phyloP scores from a whole-genome alignment of 768 basidiomycete species.

The Leccinum truebloodii region DNA sequence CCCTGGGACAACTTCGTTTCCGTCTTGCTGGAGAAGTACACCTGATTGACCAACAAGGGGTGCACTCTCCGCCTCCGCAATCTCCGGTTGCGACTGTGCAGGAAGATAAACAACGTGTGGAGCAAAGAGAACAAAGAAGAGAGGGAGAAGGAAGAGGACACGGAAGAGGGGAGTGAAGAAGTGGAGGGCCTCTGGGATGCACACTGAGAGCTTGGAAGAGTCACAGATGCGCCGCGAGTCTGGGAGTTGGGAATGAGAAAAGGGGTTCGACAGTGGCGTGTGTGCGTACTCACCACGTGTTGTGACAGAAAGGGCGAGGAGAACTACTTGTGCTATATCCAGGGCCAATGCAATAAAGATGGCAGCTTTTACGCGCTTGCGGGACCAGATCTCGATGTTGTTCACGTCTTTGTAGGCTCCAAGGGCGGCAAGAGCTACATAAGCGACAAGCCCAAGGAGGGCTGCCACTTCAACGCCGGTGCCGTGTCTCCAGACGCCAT shows the following conservation, averaged over 20 bases:
- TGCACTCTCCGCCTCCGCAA: constrained; percentile 22
- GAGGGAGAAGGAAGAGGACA: constrained; percentile 57
- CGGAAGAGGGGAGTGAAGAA: constrained; percentile 64
- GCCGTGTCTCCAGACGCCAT: constrained; percentile 60
- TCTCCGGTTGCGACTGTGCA: constrained; percentile 20
- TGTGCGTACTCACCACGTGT: constrained; percentile 36
- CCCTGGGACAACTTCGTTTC: constrained; percentile 35
- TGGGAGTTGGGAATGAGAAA: constrained; percentile 1
- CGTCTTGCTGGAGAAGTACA: constrained; percentile 56
- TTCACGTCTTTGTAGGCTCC: constrained; percentile 80
- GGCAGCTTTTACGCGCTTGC: constrained; percentile 56
- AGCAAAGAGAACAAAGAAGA: constrained; percentile 59
- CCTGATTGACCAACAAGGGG: constrained; percentile 41
- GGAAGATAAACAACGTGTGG: constrained; percentile 66
- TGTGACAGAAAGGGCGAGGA: constrained; percentile 46
- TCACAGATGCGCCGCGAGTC: constrained; percentile 23
- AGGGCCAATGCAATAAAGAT: constrained; percentile 54
- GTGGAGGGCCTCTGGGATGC: constrained; percentile 45
- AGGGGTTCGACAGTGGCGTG: neutral
- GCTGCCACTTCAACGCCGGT: constrained; percentile 71
- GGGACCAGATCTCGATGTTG: constrained; percentile 67
- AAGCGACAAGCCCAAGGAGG: constrained; percentile 66
- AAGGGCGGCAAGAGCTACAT: constrained; percentile 69
- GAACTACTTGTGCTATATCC: constrained; percentile 59
- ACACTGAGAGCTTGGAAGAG: constrained; percentile 25